A percentile compares a stretch with the other conserved stretches of the same genome.
Conservation (phyloP, 768 basidiomycete species). For the Russula brevipes region DNA sequence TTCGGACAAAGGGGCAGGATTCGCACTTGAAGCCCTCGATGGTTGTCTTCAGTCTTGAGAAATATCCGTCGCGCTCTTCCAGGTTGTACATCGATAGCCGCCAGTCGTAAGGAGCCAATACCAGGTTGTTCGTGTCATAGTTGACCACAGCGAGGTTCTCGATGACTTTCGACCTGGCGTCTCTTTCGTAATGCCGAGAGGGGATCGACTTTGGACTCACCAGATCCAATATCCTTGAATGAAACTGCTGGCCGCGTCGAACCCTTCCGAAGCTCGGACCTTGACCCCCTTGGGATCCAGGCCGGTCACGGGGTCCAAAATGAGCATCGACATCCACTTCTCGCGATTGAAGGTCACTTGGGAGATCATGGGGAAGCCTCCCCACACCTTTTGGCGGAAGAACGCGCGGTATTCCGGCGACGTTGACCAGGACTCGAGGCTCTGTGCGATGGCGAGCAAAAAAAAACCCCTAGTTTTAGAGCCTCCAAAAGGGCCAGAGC, state of each 20-base stretch:
- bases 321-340: constrained; percentile 84
- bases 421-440: constrained; percentile 93
- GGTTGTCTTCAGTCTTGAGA: constrained; percentile 71
- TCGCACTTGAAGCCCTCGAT: constrained; percentile 75
- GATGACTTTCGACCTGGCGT: constrained; percentile 76
- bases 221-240: constrained; percentile 95
- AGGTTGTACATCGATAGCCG: constrained; percentile 82
- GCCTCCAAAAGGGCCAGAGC: too few species aligned
- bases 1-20: not conserved
- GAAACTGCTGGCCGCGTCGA: constrained; percentile 82
- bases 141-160: constrained; percentile 91
- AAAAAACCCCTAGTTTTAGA: too few species aligned
- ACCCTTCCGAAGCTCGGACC: constrained; percentile 87
- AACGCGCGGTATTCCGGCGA: constrained; percentile 76
- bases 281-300: constrained; percentile 83
- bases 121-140: constrained; percentile 87
- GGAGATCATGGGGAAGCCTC: constrained; percentile 76
- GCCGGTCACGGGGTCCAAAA: constrained; percentile 87
- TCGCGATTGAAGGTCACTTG: constrained; percentile 81
- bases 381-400: constrained; percentile 88
- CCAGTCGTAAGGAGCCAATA: constrained; percentile 90
- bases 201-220: constrained; percentile 35
- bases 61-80: constrained; percentile 87
- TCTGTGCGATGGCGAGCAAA: constrained; percentile 35
- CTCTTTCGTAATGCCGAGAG: not conserved